phyloP scores from a whole-genome alignment of 2,329 filamentous ascomycete species.

The Cladophialophora immunda region DNA sequence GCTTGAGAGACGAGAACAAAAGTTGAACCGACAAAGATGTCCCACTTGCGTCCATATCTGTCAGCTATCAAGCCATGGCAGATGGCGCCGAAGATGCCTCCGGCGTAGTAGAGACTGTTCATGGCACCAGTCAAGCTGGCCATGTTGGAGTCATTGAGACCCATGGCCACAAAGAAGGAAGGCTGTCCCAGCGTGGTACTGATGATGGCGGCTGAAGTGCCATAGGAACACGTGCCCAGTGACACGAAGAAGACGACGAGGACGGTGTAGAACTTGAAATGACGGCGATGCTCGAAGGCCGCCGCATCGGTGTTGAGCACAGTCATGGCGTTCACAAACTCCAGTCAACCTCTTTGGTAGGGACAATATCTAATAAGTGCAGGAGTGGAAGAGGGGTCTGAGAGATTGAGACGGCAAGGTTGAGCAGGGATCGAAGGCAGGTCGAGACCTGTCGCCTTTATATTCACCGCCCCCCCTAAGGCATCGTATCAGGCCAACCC shows the following conservation, averaged over 20 bases:
- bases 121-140: conserved; percentile 1
- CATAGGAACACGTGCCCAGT: not conserved
- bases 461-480: no score
- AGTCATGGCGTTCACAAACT: no score
- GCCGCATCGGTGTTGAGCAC: no score
- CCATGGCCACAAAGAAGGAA: conserved; percentile 50
- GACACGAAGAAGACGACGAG: not conserved
- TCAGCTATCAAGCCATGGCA: not conserved
- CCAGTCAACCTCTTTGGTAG: no score
- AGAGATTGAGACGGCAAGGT: no score
- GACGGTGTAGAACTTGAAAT: not conserved
- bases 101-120: conserved; percentile 14
- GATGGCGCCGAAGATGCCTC: conserved; percentile 16
- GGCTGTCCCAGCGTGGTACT: conserved; percentile 48
- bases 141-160: conserved; percentile 6
- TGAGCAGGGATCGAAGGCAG: no score
- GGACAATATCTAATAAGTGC: no score
- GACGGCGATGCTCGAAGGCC: not conserved
- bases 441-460: no score
- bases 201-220: conserved; percentile 36
- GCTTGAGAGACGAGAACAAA: conserved; percentile 14
- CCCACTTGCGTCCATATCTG: conserved; percentile 11
- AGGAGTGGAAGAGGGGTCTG: no score
- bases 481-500: no score
- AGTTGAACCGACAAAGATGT: not conserved